Base-by-base conservation (phyloP, 2,329 filamentous ascomycete genomes). In the Hyphodiscus sp. region DNA sequence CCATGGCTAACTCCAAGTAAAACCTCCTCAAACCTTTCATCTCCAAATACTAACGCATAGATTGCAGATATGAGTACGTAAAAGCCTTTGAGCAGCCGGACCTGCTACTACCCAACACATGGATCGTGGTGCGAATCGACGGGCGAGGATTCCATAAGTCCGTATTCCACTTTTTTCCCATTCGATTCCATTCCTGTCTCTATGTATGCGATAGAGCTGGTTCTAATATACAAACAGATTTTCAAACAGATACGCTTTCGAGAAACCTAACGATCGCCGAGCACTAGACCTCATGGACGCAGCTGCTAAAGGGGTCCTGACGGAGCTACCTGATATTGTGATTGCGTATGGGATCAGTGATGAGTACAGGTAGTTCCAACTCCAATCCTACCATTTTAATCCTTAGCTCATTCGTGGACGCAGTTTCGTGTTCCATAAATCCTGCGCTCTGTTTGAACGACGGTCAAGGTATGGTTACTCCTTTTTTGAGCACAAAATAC, bases 121-220 rank as follows among this genome's bases (percentile, higher is more conserved):
- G 91, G 91, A 87, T 97, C 53, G 90, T 97, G 19, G 85, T 99
- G 52, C 85, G 94, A 56, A 85, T 99, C 65, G 94, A 99, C 72
- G 94, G 94, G 20, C 81, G 92, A 59, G 91, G 91, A 18, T 99
- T 99, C 72, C 94, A 91, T 65, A 96, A 95, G 90, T 95, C 74
- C 68, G 71, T 49, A 9, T 20, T 4, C 15, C 33, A 41, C 10
- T 30, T n/a, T 18, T 47, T 16, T 11, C 15, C n/a, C 19, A 30
- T 30, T 41, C 41, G 10, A 58, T 30, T 8, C 8, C 23, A 4
- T 26, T 26, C 8, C 23, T 8, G 3, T 8, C 23, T 26, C 23
- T 26, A 26, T 26, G 4, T 26, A 26, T 4, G 23, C 23, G 8
- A 26, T 8, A 26, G 23, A 26, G 23, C 23, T 26, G 23, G 23